Evolutionary conservation across 129 eudicot genomes (phyloP).

Genomic region (Artemisia tridentata): DNA sequence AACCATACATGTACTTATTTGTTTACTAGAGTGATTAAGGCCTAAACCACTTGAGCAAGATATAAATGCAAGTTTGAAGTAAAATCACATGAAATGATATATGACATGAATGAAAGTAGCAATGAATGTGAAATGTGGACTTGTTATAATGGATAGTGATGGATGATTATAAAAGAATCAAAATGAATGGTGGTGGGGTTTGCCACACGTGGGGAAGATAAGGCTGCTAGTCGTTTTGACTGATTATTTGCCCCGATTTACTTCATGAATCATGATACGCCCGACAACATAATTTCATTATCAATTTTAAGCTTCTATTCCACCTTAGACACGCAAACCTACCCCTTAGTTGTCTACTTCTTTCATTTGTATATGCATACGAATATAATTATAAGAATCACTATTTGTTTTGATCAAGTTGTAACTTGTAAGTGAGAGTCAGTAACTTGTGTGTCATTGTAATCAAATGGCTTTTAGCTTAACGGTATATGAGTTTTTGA

Average conservation of each 20-base stretch:
- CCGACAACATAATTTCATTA: conserved; percentile 32
- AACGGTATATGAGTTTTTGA: no score
- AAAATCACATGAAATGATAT: background rate
- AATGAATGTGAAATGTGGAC: conserved; percentile 11
- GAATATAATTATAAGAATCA: no score
- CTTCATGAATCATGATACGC: background rate
- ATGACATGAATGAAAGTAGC: background rate
- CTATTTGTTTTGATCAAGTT: no score
- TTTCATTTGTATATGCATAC: background rate
- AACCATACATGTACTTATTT: background rate
- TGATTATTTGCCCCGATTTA: conserved; percentile 22
- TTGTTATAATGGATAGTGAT: conserved; percentile 19
- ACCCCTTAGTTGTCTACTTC: background rate
- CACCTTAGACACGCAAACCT: conserved; percentile 22
- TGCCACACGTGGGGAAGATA: conserved; percentile 41
- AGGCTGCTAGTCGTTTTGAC: conserved; percentile 37
- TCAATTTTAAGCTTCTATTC: conserved; percentile 21
- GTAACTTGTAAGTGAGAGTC: no score
- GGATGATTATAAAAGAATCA: conserved; percentile 36
- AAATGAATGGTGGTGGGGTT: conserved; percentile 29
- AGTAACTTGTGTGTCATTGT: no score
- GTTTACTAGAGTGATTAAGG: background rate
- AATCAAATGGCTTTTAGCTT: no score
- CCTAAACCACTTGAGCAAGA: background rate
- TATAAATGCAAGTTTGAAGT: background rate